Conservation (phyloP, 176 grass and related monocot genomes). For the Tillandsia fasciculata region DNA sequence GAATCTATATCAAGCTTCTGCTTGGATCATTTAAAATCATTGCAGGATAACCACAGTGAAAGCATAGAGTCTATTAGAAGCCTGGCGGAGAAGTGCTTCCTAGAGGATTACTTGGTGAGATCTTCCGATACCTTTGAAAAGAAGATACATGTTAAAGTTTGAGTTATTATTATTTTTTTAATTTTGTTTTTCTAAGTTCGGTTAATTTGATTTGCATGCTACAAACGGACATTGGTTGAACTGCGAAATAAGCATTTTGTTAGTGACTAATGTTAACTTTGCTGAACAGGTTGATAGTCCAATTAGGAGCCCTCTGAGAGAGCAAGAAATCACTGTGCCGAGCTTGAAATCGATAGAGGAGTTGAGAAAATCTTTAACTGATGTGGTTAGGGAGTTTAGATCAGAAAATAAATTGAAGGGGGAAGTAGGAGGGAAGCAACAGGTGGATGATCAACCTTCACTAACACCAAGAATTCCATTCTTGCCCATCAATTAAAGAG, state of each 20-base stretch:
- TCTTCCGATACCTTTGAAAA: neutral
- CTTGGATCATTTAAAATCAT: conserved; percentile 25
- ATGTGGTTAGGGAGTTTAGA: conserved; percentile 43
- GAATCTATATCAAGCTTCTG: conserved; percentile 21
- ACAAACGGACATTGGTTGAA: too few relatives aligned
- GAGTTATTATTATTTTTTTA: neutral
- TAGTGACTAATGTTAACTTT: conserved; percentile 3
- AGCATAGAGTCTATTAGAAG: conserved; percentile 32
- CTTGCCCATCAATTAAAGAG: conserved; percentile 41
- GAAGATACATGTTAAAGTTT: neutral
- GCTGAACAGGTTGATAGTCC: conserved; percentile 54
- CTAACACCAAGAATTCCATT: conserved; percentile 60
- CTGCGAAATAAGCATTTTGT: neutral
- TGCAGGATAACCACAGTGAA: conserved; percentile 38
- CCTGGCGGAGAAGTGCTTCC: conserved; percentile 32
- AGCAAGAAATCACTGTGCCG: conserved; percentile 15
- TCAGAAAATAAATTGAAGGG: conserved; percentile 29
- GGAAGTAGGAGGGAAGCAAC: conserved; percentile 32
- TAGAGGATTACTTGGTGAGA: conserved; percentile 60
- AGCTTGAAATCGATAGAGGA: conserved; percentile 50
- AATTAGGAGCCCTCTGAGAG: conserved; percentile 12
- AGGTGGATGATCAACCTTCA: conserved; percentile 12
- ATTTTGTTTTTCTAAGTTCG: neutral
- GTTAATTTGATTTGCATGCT: neutral
- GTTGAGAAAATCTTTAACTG: conserved; percentile 35